Evolutionary conservation across 139 green algal genomes (phyloP), one percentile per base, ranked within the genome.

Genomic region (Diplosphaera chodatii): DNA sequence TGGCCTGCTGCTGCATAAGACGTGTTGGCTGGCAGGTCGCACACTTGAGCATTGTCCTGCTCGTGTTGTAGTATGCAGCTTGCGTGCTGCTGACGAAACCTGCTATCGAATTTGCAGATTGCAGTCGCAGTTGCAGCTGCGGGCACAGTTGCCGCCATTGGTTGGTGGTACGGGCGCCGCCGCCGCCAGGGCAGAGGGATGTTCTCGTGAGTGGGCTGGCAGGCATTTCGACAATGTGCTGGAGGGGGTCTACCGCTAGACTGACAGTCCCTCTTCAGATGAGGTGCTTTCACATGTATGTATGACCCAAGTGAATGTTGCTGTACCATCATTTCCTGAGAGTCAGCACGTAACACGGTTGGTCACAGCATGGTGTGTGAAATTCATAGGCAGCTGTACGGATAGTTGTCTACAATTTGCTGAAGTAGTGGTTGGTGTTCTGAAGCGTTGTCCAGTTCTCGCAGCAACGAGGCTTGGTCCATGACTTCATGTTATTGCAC

Each of bases 101-200:
- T 33, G 20, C 32, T 23, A 22, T 64, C 18, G 2, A 31, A 3
- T 25, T 20, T 62, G 56, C 69, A 74, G 69, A 22, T 68, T 56
- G 55, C 63, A 55, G n/a, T 74, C 8, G 69, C 48, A 37, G 32
- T 74, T 2, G 32, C 68, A 1, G 29, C 66, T 29, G 69, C 29
- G 22, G 56, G 69, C 29, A 8, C 56, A 62, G 3, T 67, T 3
- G 55, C 66, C 31, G 69, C 69, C 32, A 55, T 55, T 27, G 69
- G 55, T 6, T 67, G 55, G 69, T 74, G 69, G 69, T 67, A 40
- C 29, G 66, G 66, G 23, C 63, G 69, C 18, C 69, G 69, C 25
- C 34, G 63, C 22, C 55, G 69, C 48, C 25, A 68, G 55, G 25
- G 37, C 41, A 65, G 28, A 48, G 63, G 28, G 15, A 16, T 40